phyloP scores from a whole-genome alignment of 2,329 filamentous ascomycete species.

The Pseudogymnoascus sp. region DNA sequence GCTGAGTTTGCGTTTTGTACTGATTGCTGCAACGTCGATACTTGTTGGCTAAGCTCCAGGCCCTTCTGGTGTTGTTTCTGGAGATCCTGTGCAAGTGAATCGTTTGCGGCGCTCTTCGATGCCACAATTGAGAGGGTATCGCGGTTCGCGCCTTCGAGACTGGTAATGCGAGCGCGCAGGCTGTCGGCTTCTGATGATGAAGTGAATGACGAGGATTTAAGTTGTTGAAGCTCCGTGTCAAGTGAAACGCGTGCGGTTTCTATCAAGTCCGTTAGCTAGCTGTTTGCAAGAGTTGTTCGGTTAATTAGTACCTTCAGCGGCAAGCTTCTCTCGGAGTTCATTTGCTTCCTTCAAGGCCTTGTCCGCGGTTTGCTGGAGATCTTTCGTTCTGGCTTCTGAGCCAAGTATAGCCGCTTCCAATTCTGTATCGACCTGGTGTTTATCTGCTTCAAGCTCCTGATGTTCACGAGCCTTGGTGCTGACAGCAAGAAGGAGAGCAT shows the following conservation, averaged over 20 bases:
- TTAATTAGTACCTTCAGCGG: slow-evolving; percentile 61
- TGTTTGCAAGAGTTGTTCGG: slow-evolving; percentile 9
- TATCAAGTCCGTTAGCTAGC: slow-evolving; percentile 32
- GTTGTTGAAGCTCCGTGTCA: slow-evolving; percentile 72
- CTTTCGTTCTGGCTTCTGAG: slow-evolving; percentile 74
- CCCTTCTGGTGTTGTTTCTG: slow-evolving; percentile 85
- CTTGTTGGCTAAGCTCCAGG: slow-evolving; percentile 73
- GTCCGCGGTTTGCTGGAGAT: slow-evolving; percentile 73
- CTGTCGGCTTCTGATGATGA: slow-evolving; percentile 69
- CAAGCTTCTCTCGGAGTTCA: slow-evolving; percentile 72
- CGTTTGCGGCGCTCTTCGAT: slow-evolving; percentile 79
- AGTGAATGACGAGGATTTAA: slow-evolving; percentile 69
- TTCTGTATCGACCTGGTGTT: slow-evolving; percentile 84
- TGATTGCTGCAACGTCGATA: slow-evolving; percentile 74
- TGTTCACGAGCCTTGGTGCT: slow-evolving; percentile 73
- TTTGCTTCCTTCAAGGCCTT: slow-evolving; percentile 80
- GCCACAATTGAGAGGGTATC: slow-evolving; percentile 86
- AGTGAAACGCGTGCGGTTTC: slow-evolving; percentile 70
- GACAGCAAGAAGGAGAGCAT: slow-evolving; percentile 66
- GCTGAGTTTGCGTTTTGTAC: slow-evolving; percentile 76
- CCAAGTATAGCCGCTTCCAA: slow-evolving; percentile 83
- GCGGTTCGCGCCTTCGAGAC: slow-evolving; percentile 85
- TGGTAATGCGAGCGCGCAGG: slow-evolving; percentile 74
- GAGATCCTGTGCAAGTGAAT: slow-evolving; percentile 78
- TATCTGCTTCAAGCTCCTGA: slow-evolving; percentile 77